A percentile compares a stretch with the other conserved stretches of the same genome.
Evolutionary conservation across 2,329 filamentous ascomycete species (phyloP).

Genomic region (Cladophialophora bantiana): DNA sequence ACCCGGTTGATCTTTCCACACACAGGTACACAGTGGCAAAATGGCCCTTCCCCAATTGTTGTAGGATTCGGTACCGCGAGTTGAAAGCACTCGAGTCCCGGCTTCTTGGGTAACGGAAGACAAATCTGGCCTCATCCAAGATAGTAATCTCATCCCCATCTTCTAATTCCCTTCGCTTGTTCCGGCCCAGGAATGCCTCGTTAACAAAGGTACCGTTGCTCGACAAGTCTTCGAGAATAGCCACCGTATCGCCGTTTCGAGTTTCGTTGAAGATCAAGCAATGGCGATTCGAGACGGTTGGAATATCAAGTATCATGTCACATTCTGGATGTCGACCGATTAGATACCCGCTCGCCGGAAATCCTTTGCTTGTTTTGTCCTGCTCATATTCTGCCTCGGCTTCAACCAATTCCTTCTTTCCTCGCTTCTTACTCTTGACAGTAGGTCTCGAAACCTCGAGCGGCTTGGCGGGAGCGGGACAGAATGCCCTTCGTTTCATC

Average conservation of each 20-base stretch:
- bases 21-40: conserved; percentile 94
- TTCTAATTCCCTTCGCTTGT: conserved; percentile 85
- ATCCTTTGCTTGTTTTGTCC: conserved; percentile 63
- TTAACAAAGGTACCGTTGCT: conserved; percentile 98
- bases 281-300: conserved; percentile 82
- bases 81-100: conserved; percentile 77
- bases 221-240: conserved; percentile 89
- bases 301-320: conserved; percentile 76
- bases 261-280: conserved; percentile 63
- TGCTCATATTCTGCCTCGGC: conserved; percentile 67
- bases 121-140: conserved; percentile 81
- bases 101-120: conserved; percentile 86
- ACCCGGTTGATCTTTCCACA: conserved; percentile 81
- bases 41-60: conserved; percentile 91
- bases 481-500: conserved; percentile 75
- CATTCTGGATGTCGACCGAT: conserved; percentile 94
- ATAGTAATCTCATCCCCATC: conserved; percentile 92
- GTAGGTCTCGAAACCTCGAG: conserved; percentile 52
- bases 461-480: conserved; percentile 62
- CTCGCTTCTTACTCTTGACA: conserved; percentile 49
- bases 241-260: conserved; percentile 64
- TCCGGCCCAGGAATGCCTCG: conserved; percentile 86
- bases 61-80: conserved; percentile 83
- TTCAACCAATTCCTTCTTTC: conserved; percentile 58
- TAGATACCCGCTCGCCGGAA: conserved; percentile 81